Conservation (phyloP, 495 filamentous ascomycete species). For the Talaromyces stipitatus region DNA sequence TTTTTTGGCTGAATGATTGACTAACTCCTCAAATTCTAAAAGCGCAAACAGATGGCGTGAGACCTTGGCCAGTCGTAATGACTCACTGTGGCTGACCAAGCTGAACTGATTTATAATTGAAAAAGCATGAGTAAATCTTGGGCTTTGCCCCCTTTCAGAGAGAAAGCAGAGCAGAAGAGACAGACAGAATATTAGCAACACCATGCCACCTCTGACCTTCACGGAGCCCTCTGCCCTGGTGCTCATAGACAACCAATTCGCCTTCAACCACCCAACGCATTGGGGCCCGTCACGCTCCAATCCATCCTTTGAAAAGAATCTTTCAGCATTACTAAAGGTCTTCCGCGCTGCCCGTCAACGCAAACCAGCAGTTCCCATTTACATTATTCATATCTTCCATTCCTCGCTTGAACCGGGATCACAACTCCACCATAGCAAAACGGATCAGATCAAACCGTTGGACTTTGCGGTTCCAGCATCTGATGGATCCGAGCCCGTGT, state of each 20-base stretch:
- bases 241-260: slow-evolving; percentile 52
- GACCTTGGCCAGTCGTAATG: too few relatives aligned
- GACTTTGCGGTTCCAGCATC: slow-evolving; percentile 29
- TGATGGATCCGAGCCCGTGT: slow-evolving; percentile 32
- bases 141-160: too few relatives aligned
- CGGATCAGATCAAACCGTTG: slow-evolving; percentile 24
- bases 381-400: slow-evolving; percentile 43
- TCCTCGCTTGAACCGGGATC: slow-evolving; percentile 25
- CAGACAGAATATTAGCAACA: too few relatives aligned
- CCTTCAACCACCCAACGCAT: slow-evolving; percentile 35
- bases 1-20: too few relatives aligned
- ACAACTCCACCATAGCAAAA: slow-evolving; percentile 21
- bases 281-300: slow-evolving; percentile 39
- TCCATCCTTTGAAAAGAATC: slow-evolving; percentile 36
- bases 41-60: too few relatives aligned
- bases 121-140: too few relatives aligned
- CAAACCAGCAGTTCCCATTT: slow-evolving; percentile 11
- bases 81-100: too few relatives aligned
- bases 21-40: too few relatives aligned
- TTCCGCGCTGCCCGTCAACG: slow-evolving; percentile 25
- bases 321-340: slow-evolving; percentile 30
- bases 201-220: slow-evolving; percentile 12
- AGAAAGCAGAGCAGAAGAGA: too few relatives aligned
- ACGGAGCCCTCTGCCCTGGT: slow-evolving; percentile 40
- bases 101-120: too few relatives aligned